Evolutionary conservation across 805 yeast species (phyloP), one percentile per base, ranked within the genome.

Genomic region (Candida cerambycidarum): DNA sequence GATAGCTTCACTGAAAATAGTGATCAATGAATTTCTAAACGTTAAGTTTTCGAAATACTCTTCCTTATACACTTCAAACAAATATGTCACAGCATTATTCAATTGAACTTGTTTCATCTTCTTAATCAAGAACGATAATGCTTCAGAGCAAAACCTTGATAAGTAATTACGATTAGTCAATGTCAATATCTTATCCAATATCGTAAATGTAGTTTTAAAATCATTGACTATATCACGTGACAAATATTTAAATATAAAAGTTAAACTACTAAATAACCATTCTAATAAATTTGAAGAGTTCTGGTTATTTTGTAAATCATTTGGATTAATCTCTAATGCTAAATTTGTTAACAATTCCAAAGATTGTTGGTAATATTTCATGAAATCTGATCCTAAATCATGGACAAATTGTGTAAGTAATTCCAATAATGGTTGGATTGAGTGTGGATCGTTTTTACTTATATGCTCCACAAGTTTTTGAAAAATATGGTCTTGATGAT

Each of bases 361-460:
- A 0, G 89, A 64, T 18, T 63, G 58, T 1, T 66, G 66, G 56
- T 88, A 89, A 55, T 69, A 89, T 7, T 77, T 78, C 69, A 89
- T 75, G 56, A 90, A 93, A 52, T 92, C 98, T 2, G 92, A 83
- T 8, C 97, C 97, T 48, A 92, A 67, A 67, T 92, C 99, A 54
- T 88, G 97, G 31, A 89, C 82, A 53, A 93, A 84, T 56, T 89
- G 95, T 0, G 96, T 78, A 17, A 89, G 60, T 41, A 68, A 58
- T 58, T 93, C 99, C 39, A 89, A 62, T 21, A 88, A 58, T 3
- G 98, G 92, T 59, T 89, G 93, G 34, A 86, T 65, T 1, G 96
- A 80, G 43, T 83, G 68, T 16, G 73, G 72, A 57, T 93, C 96
- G 47, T 82, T 78, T 28, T 69, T 63, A 13, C 60, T 54, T 29